These are phyloP conservation scores for Phytophthora foliorum DNA, from an alignment of 352 stramenopile species.

Conservation along the genomic window DNA sequence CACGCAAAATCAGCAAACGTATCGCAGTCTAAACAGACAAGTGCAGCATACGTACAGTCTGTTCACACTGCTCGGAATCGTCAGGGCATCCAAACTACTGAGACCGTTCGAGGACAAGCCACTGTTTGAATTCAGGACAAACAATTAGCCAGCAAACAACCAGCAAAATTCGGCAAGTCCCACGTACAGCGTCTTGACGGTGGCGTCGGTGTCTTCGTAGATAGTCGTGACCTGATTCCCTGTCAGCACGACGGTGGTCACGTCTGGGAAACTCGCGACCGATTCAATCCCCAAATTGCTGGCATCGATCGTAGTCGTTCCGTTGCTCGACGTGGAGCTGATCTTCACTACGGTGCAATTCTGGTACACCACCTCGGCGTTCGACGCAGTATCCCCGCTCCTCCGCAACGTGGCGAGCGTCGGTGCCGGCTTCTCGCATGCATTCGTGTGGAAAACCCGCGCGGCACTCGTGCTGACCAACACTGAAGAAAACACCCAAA, in stretches of 20 bases:
- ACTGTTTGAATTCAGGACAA: conserved; percentile 10
- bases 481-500: conserved; percentile 18
- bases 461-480: conserved; percentile 4
- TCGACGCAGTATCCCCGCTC: conserved; percentile 15
- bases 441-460: conserved; percentile 14
- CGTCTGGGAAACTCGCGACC: conserved; percentile 42
- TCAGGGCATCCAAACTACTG: conserved; percentile 31
- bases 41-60: conserved; percentile 25
- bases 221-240: conserved; percentile 43
- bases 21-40: neutral
- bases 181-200: conserved; percentile 45
- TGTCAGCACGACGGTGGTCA: conserved; percentile 34
- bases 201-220: conserved; percentile 32
- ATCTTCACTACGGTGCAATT: conserved; percentile 44
- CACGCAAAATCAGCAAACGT: conserved; percentile 8
- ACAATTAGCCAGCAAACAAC: neutral
- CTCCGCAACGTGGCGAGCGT: conserved; percentile 33
- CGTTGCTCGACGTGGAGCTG: conserved; percentile 34
- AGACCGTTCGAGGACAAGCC: conserved; percentile 45
- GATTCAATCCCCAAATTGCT: conserved; percentile 36
- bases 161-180: conserved; percentile 9
- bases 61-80: conserved; percentile 36
- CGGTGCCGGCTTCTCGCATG: conserved; percentile 36
- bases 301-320: conserved; percentile 37
- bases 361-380: conserved; percentile 41